Percentiles rank a stretch among this genome's conserved stretches.
These are phyloP conservation scores for Neospermospora avenae DNA, from an alignment of 2,329 filamentous ascomycete genomes.

Conservation along the genomic window DNA sequence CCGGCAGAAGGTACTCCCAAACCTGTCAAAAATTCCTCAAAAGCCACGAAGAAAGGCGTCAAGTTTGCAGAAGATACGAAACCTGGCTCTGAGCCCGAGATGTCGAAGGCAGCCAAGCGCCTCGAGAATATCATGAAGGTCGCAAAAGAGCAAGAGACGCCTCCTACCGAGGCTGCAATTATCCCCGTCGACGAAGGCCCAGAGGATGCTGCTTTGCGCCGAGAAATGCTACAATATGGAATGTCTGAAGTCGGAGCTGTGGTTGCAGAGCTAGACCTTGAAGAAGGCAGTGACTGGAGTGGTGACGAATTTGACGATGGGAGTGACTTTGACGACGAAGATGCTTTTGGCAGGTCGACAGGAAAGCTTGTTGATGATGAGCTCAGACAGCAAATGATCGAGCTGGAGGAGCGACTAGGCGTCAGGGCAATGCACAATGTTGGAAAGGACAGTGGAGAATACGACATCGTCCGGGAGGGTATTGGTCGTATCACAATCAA, in stretches of 20 bases:
- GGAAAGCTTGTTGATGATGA: constrained; percentile 70
- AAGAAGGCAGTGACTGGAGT: constrained; percentile 62
- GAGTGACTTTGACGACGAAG: constrained; percentile 55
- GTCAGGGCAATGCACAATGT: constrained; percentile 53
- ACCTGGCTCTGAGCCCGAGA: constrained; percentile 32
- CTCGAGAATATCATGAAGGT: constrained; percentile 55
- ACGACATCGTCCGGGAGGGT: constrained; percentile 44
- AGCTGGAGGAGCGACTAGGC: constrained; percentile 74
- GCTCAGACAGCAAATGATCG: constrained; percentile 71
- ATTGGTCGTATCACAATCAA: constrained; percentile 56
- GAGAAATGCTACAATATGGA: constrained; percentile 88
- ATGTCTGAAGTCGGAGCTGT: constrained; percentile 86
- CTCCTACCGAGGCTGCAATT: constrained; percentile 43
- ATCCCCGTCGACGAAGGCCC: constrained; percentile 71
- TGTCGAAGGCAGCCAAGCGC: constrained; percentile 34
- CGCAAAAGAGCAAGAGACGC: constrained; percentile 51
- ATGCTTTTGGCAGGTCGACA: constrained; percentile 73
- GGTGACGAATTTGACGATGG: constrained; percentile 50
- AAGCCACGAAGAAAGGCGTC: constrained; percentile 52
- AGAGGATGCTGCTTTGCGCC: constrained; percentile 76
- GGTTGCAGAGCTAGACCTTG: constrained; percentile 85
- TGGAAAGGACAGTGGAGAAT: constrained; percentile 43
- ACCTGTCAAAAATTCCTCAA: neutral
- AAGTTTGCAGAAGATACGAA: constrained; percentile 62
- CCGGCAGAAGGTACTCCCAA: neutral